phyloP scores from a whole-genome alignment of 176 grass and related monocot species.

The Oryza meyeriana region DNA sequence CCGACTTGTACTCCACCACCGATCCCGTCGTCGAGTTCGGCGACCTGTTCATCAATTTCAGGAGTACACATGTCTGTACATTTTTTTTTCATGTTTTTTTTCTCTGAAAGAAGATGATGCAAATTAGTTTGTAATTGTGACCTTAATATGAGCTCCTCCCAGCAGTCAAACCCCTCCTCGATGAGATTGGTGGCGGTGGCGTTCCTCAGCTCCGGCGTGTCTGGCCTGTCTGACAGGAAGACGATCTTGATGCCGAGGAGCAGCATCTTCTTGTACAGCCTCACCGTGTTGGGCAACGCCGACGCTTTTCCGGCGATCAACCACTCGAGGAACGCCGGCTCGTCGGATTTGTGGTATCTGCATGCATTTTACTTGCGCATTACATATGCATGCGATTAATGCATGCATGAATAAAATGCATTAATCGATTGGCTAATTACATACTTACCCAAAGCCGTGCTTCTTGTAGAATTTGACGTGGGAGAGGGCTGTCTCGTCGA shows the following conservation, averaged over 20 bases:
- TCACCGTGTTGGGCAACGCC: neutral
- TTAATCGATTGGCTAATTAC: too few relatives aligned
- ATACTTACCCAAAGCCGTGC: constrained; percentile 24
- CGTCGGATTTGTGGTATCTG: neutral
- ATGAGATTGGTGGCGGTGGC: neutral
- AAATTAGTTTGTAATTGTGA: neutral
- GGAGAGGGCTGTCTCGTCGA: constrained; percentile 35
- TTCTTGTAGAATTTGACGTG: constrained; percentile 18
- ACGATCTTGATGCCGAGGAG: neutral
- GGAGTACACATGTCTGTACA: too few relatives aligned
- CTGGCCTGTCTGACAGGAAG: neutral
- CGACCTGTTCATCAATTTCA: neutral
- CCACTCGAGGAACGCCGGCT: constrained; percentile 5
- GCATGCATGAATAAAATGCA: too few relatives aligned
- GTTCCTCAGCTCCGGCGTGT: constrained; percentile 1
- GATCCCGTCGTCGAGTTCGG: neutral
- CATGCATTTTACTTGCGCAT: too few relatives aligned
- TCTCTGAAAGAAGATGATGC: too few relatives aligned
- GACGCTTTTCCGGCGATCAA: neutral
- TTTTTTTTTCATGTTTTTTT: too few relatives aligned
- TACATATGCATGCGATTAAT: too few relatives aligned
- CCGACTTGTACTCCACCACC: constrained; percentile 13
- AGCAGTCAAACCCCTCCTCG: neutral
- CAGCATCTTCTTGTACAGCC: constrained; percentile 16
- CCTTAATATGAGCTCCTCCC: constrained; percentile 18